Conservation (phyloP, 345 rosid species). For the Corymbia maculata region DNA sequence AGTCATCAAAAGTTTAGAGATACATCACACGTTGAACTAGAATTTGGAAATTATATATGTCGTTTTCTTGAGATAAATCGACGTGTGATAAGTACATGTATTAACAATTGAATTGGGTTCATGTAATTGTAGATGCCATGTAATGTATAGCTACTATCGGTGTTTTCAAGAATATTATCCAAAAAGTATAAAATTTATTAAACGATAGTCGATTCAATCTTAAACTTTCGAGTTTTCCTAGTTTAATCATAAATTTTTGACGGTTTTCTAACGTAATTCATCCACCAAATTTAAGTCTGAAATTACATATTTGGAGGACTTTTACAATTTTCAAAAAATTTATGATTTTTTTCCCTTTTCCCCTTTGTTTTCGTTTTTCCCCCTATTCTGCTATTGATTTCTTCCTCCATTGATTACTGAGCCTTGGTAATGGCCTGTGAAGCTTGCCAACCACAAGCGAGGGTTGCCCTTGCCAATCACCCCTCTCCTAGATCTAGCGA, state of each 20-base stretch:
- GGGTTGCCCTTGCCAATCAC: neutral
- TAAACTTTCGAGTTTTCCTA: fast-evolving
- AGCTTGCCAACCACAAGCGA: fast-evolving
- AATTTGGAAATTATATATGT: fast-evolving
- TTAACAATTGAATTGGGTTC: neutral
- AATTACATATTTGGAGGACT: neutral
- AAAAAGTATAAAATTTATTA: fast-evolving
- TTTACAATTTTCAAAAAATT: neutral
- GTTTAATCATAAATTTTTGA: fast-evolving
- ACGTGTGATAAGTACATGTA: neutral
- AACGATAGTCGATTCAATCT: fast-evolving
- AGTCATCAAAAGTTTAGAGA: neutral
- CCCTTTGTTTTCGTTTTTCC: fast-evolving
- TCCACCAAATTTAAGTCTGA: fast-evolving
- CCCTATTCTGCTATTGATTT: neutral
- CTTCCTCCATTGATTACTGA: fast-evolving
- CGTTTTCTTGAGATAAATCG: neutral
- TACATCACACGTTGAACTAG: fast-evolving
- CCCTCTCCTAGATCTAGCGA: neutral
- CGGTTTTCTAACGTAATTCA: neutral
- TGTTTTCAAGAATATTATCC: neutral
- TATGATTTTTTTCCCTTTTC: neutral
- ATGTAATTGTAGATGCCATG: fast-evolving
- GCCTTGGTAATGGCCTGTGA: neutral
- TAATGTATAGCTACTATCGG: neutral